Evolutionary conservation across 495 filamentous ascomycete species (phyloP).

Genomic region (Aspergillus kassunensis): DNA sequence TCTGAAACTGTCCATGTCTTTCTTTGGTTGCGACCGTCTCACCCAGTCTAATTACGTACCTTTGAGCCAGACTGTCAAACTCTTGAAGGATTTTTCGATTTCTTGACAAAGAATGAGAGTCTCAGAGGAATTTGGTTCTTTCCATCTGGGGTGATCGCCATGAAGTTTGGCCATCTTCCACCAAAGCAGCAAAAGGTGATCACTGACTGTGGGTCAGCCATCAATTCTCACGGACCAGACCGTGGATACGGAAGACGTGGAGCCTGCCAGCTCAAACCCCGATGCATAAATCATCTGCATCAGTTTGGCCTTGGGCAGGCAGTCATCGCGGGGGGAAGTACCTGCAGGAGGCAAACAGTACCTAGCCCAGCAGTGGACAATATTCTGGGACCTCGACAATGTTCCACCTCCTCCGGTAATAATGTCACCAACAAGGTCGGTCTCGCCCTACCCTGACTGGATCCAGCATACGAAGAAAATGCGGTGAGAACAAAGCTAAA

Average conservation of each 20-base stretch:
- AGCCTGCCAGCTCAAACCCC: conserved; percentile 12
- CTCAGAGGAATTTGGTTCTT: too few relatives aligned
- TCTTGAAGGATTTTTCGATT: not conserved
- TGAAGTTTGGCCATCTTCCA: conserved; percentile 8
- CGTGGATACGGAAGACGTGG: too few relatives aligned
- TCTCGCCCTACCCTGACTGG: conserved; percentile 4
- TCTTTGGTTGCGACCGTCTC: too few relatives aligned
- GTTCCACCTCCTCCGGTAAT: conserved; percentile 11
- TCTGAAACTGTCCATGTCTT: too few relatives aligned
- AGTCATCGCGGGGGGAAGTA: conserved; percentile 11
- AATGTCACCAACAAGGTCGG: conserved; percentile 2
- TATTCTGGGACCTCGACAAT: not conserved
- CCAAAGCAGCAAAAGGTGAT: conserved; percentile 12
- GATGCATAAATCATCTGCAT: conserved; percentile 14
- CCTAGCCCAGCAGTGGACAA: not conserved
- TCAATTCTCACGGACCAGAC: too few relatives aligned
- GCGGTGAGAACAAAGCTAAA: conserved; percentile 16
- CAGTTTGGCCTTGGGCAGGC: conserved; percentile 10
- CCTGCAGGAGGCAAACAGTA: conserved; percentile 18
- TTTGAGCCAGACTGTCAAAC: too few relatives aligned
- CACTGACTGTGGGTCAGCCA: conserved; percentile 6
- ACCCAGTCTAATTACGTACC: too few relatives aligned
- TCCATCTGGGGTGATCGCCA: conserved; percentile 17
- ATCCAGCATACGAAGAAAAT: conserved; percentile 14
- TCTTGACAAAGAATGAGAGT: too few relatives aligned